Conservation (phyloP, 2,329 filamentous ascomycete genomes). For the Apiospora saccharicola region DNA sequence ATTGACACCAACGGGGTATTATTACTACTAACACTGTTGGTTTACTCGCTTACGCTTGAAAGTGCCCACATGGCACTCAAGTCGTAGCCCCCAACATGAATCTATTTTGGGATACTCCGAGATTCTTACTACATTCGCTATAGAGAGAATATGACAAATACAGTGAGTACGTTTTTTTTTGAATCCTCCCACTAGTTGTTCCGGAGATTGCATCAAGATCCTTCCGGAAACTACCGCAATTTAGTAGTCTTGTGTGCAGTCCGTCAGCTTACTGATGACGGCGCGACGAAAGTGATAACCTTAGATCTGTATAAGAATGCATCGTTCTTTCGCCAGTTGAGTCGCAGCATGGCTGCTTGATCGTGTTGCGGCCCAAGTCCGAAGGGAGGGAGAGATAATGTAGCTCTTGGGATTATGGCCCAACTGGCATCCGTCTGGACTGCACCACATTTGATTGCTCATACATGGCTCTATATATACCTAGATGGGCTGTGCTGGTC, state of each 20-base stretch:
- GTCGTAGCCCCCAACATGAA: background rate
- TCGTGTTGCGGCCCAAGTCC: background rate
- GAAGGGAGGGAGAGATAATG: background rate
- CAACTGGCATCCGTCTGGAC: background rate
- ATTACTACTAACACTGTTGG: background rate
- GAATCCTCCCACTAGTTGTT: background rate
- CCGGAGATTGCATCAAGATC: background rate
- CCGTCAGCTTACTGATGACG: background rate
- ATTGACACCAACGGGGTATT: background rate
- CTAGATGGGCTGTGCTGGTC: background rate
- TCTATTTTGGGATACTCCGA: conserved; percentile 6
- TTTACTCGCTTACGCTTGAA: background rate
- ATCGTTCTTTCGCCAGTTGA: background rate
- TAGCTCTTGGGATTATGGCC: background rate
- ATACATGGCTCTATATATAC: background rate
- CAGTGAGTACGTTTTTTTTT: background rate
- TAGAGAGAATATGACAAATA: background rate
- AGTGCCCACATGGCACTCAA: background rate
- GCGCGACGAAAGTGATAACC: background rate
- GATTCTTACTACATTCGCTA: background rate
- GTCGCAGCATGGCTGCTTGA: background rate
- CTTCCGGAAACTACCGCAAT: background rate
- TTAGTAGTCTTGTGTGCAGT: background rate
- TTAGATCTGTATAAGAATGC: background rate
- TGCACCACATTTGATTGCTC: background rate